Conservation (phyloP, 2,329 filamentous ascomycete species). For the Pseudohalonectria lignicola region DNA sequence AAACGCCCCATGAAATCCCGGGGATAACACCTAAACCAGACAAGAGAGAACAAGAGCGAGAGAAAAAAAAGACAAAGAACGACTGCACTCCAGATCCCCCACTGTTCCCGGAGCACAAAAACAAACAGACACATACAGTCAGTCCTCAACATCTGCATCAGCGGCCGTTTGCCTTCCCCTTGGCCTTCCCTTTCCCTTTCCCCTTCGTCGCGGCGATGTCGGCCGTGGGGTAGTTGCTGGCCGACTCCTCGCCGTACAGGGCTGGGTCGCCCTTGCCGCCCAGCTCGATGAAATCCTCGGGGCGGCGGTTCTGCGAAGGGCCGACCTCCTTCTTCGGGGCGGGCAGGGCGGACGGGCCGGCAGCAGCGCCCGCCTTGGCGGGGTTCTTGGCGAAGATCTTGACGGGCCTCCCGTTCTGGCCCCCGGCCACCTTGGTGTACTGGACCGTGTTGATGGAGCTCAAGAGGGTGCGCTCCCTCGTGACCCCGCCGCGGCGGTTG, state of each 20-base stretch:
- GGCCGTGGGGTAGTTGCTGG: constrained; percentile 34
- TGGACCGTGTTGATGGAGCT: constrained; percentile 68
- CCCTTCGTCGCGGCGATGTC: constrained; percentile 20
- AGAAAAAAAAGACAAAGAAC: too few relatives aligned
- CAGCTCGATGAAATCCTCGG: constrained; percentile 71
- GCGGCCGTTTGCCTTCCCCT: constrained; percentile 12
- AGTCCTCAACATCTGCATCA: too few relatives aligned
- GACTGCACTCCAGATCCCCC: too few relatives aligned
- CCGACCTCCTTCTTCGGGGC: constrained; percentile 43
- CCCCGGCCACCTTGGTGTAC: constrained; percentile 35
- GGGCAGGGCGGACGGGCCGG: constrained; percentile 4
- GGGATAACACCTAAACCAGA: too few relatives aligned
- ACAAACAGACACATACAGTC: too few relatives aligned
- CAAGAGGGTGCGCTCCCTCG: constrained; percentile 76
- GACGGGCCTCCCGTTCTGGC: constrained; percentile 46
- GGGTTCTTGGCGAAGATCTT: constrained; percentile 70
- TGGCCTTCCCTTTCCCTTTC: constrained; percentile 7
- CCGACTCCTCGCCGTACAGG: constrained; percentile 56
- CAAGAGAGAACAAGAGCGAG: too few relatives aligned
- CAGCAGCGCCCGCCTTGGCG: constrained; percentile 20
- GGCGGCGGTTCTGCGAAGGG: constrained; percentile 55
- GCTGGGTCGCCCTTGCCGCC: constrained; percentile 78
- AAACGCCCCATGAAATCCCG: too few relatives aligned
- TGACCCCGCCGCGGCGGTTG: constrained; percentile 63
- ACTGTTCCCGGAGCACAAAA: too few relatives aligned